phyloP scores from a whole-genome alignment of 805 yeast genomes.

The Ogataea angusta region DNA sequence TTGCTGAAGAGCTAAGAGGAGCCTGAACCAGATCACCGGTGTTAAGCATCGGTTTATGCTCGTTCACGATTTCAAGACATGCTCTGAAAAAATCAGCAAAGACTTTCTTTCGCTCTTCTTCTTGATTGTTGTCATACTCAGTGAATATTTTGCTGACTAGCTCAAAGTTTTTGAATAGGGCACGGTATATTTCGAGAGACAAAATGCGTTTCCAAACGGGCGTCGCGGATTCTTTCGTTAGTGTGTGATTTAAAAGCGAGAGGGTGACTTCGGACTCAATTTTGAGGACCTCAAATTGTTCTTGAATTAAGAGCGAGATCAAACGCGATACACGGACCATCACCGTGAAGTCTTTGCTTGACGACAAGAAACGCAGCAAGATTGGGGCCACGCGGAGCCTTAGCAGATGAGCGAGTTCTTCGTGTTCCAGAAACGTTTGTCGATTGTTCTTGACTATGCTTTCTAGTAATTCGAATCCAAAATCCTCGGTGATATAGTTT shows the following conservation, averaged over 20 bases:
- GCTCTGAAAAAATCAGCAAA: constrained; percentile 51
- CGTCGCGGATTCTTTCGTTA: constrained; percentile 52
- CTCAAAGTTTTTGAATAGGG: constrained; percentile 53
- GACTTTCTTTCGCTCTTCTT: constrained; percentile 55
- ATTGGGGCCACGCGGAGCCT: constrained; percentile 73
- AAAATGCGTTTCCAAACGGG: constrained; percentile 73
- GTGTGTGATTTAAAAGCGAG: constrained; percentile 67
- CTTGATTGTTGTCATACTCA: constrained; percentile 54
- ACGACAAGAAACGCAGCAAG: constrained; percentile 61
- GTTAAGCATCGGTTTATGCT: constrained; percentile 33
- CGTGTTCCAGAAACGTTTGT: constrained; percentile 50
- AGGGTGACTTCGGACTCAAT: constrained; percentile 81
- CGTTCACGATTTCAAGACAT: constrained; percentile 36
- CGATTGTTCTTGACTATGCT: constrained; percentile 67
- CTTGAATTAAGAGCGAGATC: constrained; percentile 56
- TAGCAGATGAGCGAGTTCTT: constrained; percentile 63
- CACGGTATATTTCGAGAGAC: constrained; percentile 68
- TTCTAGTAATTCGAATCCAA: constrained; percentile 82
- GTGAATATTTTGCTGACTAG: constrained; percentile 51
- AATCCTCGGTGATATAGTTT: constrained; percentile 51
- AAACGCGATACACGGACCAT: constrained; percentile 75
- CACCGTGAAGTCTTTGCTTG: constrained; percentile 58
- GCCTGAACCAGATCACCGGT: constrained; percentile 34
- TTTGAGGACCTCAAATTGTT: constrained; percentile 58
- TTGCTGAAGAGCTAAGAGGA: constrained; percentile 14